phyloP scores from a whole-genome alignment of 768 basidiomycete species.

The Xerocomus potaroensis region DNA sequence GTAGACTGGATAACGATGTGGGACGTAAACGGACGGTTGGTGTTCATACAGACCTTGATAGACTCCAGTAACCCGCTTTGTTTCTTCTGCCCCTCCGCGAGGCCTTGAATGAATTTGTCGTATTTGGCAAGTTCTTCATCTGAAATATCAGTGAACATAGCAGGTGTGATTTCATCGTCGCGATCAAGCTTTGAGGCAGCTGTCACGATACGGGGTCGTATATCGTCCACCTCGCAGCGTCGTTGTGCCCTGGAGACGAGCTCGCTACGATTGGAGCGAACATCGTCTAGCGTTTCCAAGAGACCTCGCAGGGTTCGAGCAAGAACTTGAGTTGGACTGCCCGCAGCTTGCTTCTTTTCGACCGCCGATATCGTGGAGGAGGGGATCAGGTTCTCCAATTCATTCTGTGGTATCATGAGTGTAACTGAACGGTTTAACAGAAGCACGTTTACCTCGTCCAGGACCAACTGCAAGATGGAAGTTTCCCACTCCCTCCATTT shows the following conservation, averaged over 20 bases:
- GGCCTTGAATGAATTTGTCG: slow-evolving; percentile 64
- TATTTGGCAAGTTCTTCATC: slow-evolving; percentile 81
- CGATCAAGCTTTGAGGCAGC: slow-evolving; percentile 64
- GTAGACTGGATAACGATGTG: slow-evolving; percentile 38
- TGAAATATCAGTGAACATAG: slow-evolving; percentile 83
- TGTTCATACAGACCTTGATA: slow-evolving; percentile 54
- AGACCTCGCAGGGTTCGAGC: slow-evolving; percentile 67
- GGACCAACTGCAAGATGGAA: slow-evolving; percentile 63
- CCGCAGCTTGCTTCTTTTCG: slow-evolving; percentile 34
- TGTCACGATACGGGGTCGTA: slow-evolving; percentile 60
- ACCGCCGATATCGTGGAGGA: slow-evolving; percentile 47
- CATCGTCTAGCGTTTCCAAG: slow-evolving; percentile 76
- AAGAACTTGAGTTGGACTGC: slow-evolving; percentile 52
- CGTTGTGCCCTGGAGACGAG: slow-evolving; percentile 62
- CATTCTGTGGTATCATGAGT: slow-evolving; percentile 40
- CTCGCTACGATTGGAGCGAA: slow-evolving; percentile 56
- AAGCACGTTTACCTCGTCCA: slow-evolving; percentile 47
- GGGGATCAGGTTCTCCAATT: slow-evolving; percentile 64
- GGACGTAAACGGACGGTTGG: not conserved
- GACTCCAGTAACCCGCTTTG: slow-evolving; percentile 63
- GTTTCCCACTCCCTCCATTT: slow-evolving; percentile 92
- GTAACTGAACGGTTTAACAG: not conserved
- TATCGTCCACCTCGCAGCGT: slow-evolving; percentile 65
- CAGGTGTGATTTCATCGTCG: slow-evolving; percentile 68
- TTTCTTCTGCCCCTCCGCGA: slow-evolving; percentile 47